Evolutionary conservation across 805 yeast genomes (phyloP).

Genomic region (Millerago galiae): DNA sequence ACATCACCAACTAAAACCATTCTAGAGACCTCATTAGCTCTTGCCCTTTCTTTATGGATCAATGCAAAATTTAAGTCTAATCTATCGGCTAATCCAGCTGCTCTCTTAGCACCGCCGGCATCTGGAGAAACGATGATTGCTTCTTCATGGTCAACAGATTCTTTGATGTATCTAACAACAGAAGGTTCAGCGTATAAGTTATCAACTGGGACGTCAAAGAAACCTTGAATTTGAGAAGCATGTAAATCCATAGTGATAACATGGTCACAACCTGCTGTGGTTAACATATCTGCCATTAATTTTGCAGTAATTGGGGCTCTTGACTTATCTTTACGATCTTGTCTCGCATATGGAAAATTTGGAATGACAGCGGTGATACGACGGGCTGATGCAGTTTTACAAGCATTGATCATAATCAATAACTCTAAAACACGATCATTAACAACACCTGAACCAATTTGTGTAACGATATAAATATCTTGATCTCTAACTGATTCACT

Average conservation of each 20-base stretch:
- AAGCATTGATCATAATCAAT: conserved; percentile 73
- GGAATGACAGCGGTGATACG: conserved; percentile 80
- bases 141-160: conserved; percentile 47
- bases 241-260: conserved; percentile 84
- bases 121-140: conserved; percentile 82
- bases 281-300: conserved; percentile 73
- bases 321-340: conserved; percentile 78
- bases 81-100: conserved; percentile 78
- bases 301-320: conserved; percentile 85
- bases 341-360: conserved; percentile 84
- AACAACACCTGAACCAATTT: conserved; percentile 72
- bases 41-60: conserved; percentile 78
- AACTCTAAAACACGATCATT: conserved; percentile 72
- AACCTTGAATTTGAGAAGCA: conserved; percentile 87
- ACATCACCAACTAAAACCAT: conserved; percentile 89
- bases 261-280: conserved; percentile 82
- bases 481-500: conserved; percentile 84
- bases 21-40: conserved; percentile 76
- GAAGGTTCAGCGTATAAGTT: conserved; percentile 80
- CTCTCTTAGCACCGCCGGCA: conserved; percentile 89
- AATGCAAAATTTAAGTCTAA: conserved; percentile 76
- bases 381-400: conserved; percentile 77
- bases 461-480: conserved; percentile 73
- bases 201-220: conserved; percentile 78
- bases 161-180: conserved; percentile 68